Percentiles rank a stretch among this genome's conserved stretches.
phyloP scores from a whole-genome alignment of 1,284 basidiomycete species.

The Sutorius eximius region DNA sequence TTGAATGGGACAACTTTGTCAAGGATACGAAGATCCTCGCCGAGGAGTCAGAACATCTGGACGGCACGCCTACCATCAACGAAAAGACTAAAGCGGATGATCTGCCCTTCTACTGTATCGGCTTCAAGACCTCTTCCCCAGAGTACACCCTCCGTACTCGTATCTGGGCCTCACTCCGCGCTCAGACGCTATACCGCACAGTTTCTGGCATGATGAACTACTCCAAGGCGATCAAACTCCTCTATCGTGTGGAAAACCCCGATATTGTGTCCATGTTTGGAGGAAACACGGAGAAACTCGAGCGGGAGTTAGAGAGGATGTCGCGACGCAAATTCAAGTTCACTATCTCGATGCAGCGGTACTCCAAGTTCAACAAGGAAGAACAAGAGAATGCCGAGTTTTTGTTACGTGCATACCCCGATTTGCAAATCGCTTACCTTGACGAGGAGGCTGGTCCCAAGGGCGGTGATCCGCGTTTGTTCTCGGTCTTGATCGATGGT shows the following conservation, averaged over 20 bases:
- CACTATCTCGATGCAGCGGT: slow-evolving; percentile 98
- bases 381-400: slow-evolving; percentile 99
- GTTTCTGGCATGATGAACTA: slow-evolving; percentile 99
- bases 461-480: slow-evolving; percentile 88
- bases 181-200: slow-evolving; percentile 97
- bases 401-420: slow-evolving; percentile 95
- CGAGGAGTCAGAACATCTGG: slow-evolving; percentile 77
- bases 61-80: slow-evolving; percentile 56
- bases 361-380: slow-evolving; percentile 99
- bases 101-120: slow-evolving; percentile 98
- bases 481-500: slow-evolving; percentile 94
- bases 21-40: slow-evolving; percentile 99
- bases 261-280: slow-evolving; percentile 96
- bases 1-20: slow-evolving; percentile 99
- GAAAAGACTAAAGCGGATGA: slow-evolving; percentile 92
- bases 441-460: slow-evolving; percentile 93
- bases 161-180: slow-evolving; percentile 98
- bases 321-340: slow-evolving; percentile 99
- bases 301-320: slow-evolving; percentile 97
- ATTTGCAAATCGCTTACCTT: slow-evolving; percentile 97
- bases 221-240: slow-evolving; percentile 98
- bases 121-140: slow-evolving; percentile 98
- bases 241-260: slow-evolving; percentile 99
- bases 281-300: slow-evolving; percentile 95
- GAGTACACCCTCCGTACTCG: slow-evolving; percentile 99